A percentile compares a stretch with the other conserved stretches of the same genome.
Evolutionary conservation across 306 rosid genomes (phyloP).

Genomic region (Vigna reflexopilosa): DNA sequence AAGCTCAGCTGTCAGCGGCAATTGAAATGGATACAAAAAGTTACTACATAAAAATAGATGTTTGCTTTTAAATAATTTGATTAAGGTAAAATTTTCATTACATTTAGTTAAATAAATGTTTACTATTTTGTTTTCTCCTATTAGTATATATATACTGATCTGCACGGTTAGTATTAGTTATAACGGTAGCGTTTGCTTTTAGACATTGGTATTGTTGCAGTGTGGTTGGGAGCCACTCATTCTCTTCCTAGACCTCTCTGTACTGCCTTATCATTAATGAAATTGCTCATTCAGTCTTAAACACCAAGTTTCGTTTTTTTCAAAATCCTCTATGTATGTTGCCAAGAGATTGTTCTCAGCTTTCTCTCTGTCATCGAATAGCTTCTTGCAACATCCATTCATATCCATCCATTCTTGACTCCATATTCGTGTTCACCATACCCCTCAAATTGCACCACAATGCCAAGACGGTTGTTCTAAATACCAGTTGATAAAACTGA

Average conservation of each 20-base stretch:
- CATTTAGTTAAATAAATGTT: not conserved
- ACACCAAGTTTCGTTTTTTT: not conserved
- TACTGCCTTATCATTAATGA: not conserved
- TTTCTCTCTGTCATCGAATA: too few species aligned
- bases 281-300: not conserved
- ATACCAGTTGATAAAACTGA: too few species aligned
- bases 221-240: not conserved
- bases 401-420: too few species aligned
- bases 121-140: not conserved
- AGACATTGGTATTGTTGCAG: not conserved
- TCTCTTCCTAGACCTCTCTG: not conserved
- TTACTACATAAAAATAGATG: not conserved
- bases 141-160: not conserved
- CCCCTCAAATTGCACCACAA: too few species aligned
- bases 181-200: not conserved
- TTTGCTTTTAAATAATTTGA: constrained; percentile 1
- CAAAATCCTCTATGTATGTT: not conserved
- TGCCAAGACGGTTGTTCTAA: too few species aligned
- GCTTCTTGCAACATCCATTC: too few species aligned
- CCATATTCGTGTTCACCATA: too few species aligned
- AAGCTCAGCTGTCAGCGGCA: not conserved
- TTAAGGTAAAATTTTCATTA: not conserved
- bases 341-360: not conserved
- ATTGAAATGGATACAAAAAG: not conserved
- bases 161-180: not conserved